Conservation (phyloP, 208 protist species). For the Phytomonas sp. region DNA sequence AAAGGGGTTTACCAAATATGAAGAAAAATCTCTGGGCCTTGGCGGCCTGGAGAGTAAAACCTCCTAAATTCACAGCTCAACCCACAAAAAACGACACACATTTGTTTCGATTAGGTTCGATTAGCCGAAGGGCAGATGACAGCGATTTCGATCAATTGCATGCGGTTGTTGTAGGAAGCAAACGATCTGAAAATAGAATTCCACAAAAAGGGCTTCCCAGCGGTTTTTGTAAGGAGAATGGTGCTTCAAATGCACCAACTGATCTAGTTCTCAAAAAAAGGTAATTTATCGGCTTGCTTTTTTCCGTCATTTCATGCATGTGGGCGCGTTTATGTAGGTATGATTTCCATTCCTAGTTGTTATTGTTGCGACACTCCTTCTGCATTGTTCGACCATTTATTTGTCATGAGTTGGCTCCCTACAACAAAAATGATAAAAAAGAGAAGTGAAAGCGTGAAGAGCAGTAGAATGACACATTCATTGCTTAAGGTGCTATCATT, state of each 20-base stretch:
- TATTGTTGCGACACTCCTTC: not conserved
- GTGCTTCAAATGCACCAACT: not conserved
- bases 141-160: not conserved
- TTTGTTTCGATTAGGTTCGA: not conserved
- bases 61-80: not conserved
- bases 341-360: not conserved
- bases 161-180: not conserved
- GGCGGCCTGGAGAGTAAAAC: not conserved
- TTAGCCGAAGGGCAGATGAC: not conserved
- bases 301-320: not conserved
- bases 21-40: not conserved
- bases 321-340: not conserved
- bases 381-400: not conserved
- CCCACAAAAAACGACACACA: not conserved
- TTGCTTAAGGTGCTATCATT: not conserved
- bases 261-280: not conserved
- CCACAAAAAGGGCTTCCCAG: not conserved
- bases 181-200: not conserved
- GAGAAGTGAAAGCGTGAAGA: not conserved
- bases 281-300: not conserved
- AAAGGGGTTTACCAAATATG: not conserved
- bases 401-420: not conserved
- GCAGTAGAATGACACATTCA: not conserved
- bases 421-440: not conserved
- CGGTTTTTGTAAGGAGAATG: not conserved